A percentile compares a stretch with the other conserved stretches of the same genome.
Evolutionary conservation across 441 rosid genomes (phyloP).

Genomic region (Daphne laureola): DNA sequence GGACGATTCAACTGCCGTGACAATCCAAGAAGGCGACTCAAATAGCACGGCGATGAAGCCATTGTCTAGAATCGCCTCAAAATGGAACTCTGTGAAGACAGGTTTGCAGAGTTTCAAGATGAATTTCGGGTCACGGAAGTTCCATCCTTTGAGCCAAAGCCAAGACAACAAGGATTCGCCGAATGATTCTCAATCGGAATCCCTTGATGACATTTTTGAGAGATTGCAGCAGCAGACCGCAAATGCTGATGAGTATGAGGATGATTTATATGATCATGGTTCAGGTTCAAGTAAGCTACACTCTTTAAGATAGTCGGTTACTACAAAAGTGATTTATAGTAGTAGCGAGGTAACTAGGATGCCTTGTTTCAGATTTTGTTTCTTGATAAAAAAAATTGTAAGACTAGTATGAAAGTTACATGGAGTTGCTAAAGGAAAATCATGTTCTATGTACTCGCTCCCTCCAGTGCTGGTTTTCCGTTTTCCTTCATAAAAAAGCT

Average conservation of each 20-base stretch:
- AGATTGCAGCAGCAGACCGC: constrained; percentile 44
- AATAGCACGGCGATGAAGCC: constrained; percentile 11
- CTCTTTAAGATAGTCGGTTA: not conserved
- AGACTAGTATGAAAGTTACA: too few relatives aligned
- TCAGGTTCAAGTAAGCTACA: not conserved
- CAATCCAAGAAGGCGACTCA: constrained; percentile 29
- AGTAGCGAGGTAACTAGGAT: not conserved
- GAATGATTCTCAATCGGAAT: constrained; percentile 34
- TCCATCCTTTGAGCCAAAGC: constrained; percentile 42
- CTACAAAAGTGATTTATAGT: not conserved
- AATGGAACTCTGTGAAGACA: constrained; percentile 66
- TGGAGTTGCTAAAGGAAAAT: too few relatives aligned
- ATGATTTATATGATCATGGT: constrained; percentile 5
- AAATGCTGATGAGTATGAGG: constrained; percentile 18
- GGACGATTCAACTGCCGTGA: constrained; percentile 36
- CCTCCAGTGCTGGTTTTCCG: too few relatives aligned
- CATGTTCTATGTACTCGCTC: too few relatives aligned
- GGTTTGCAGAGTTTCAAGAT: constrained; percentile 56
- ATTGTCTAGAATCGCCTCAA: constrained; percentile 34
- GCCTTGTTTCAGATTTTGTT: too few relatives aligned
- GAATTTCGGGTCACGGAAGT: constrained; percentile 40
- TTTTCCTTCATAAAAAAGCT: too few relatives aligned
- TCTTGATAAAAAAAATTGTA: too few relatives aligned
- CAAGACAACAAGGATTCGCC: constrained; percentile 29
- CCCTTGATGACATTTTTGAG: constrained; percentile 65